Base-by-base conservation (phyloP, 371 early-diverging fungal species). In the Cokeromyces recurvatus region DNA sequence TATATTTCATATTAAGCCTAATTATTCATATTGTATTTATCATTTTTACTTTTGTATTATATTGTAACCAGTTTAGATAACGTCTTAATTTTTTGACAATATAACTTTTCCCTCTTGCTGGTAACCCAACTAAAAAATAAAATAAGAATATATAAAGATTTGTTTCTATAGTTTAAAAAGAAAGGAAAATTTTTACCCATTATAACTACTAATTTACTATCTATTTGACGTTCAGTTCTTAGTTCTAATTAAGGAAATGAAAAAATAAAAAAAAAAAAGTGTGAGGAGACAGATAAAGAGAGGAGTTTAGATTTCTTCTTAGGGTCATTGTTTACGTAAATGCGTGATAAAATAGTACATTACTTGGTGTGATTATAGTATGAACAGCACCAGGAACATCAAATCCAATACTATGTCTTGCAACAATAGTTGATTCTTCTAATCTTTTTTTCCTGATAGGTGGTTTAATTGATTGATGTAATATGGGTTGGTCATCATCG, bases 101-200 rank as follows among this genome's bases (percentile, higher is more conserved):
- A 59, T 91, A 93, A 51, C 86, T 85, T 62, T 93, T 93, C 36
- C 93, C 93, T 48, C 93, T 73, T 7, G 92, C 93, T 15, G 93
- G 93, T 40, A 93, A 63, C 4, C 93, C 93, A 35, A 89, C 88
- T 84, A 44, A 31, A 22, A n/a, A n/a, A 45, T 31, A 35, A 31
- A 24, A 21, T 35, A 17, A 43, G 37, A n/a, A 9, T 16, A 29
- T 23, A 32, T 22, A 31, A 32, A 22, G n/a, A n/a, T n/a, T n/a
- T n/a, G n/a, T n/a, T n/a, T n/a, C n/a, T n/a, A n/a, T n/a, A n/a
- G n/a, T n/a, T n/a, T n/a, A n/a, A n/a, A n/a, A n/a, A n/a, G n/a
- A n/a, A n/a, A n/a, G n/a, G n/a, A n/a, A n/a, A n/a, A n/a, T 4
- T 27, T 37, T 74, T 78, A 81, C 84, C 82, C 84, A 84, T 84